Percentiles rank a stretch among this genome's conserved stretches.
phyloP scores from a whole-genome alignment of 1,284 basidiomycete genomes.

The Ustilago crameri region DNA sequence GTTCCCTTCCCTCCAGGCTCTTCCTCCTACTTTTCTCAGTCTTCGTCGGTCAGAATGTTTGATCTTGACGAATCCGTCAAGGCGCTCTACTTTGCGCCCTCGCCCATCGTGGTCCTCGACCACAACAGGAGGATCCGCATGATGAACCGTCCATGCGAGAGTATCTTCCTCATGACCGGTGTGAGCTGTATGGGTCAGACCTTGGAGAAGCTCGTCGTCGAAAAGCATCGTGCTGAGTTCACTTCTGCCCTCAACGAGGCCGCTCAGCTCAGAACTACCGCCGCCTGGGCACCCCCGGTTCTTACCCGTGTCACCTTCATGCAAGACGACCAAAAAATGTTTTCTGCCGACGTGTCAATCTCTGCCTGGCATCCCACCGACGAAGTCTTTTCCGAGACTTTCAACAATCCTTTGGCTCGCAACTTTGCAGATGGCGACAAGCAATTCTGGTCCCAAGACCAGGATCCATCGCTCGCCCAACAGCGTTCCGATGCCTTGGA shows the following conservation, averaged over 20 bases:
- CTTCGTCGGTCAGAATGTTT: slow-evolving; percentile 53
- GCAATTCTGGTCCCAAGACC: slow-evolving; percentile 1
- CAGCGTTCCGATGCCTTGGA: slow-evolving; percentile 25
- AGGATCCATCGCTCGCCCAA: neutral
- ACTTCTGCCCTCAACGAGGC: slow-evolving; percentile 55
- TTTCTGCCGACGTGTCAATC: slow-evolving; percentile 53
- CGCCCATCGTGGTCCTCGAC: slow-evolving; percentile 61
- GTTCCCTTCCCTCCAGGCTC: slow-evolving; percentile 29
- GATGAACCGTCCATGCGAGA: slow-evolving; percentile 62
- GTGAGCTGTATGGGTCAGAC: slow-evolving; percentile 53
- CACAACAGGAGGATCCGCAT: slow-evolving; percentile 56
- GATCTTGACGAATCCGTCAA: slow-evolving; percentile 63
- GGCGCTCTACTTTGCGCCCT: slow-evolving; percentile 63
- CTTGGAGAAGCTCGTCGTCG: slow-evolving; percentile 50
- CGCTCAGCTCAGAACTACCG: slow-evolving; percentile 28
- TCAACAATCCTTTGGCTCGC: slow-evolving; percentile 38
- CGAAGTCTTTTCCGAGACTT: slow-evolving; percentile 55
- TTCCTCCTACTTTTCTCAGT: slow-evolving; percentile 24
- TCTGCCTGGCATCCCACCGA: slow-evolving; percentile 63
- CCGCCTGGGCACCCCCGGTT: slow-evolving; percentile 48
- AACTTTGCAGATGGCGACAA: slow-evolving; percentile 19
- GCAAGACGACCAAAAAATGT: slow-evolving; percentile 45
- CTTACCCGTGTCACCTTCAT: slow-evolving; percentile 55
- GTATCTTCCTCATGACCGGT: slow-evolving; percentile 48
- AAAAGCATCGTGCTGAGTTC: slow-evolving; percentile 23